Conservation (phyloP, 2,329 filamentous ascomycete genomes). For the Hawksworthiomyces lignivorus region DNA sequence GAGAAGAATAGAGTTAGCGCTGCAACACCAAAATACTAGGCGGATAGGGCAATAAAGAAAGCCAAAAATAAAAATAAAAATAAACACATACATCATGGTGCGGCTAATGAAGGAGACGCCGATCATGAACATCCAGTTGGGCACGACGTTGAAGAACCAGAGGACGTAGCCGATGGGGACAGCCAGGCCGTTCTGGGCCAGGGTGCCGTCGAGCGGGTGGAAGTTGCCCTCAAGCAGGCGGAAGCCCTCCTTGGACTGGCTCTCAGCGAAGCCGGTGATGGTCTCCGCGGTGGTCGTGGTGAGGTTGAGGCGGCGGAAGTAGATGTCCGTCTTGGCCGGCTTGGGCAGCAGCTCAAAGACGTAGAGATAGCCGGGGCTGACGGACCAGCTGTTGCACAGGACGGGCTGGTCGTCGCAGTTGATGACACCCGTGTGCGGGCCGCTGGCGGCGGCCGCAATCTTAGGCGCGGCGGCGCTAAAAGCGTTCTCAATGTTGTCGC, state of each 20-base stretch:
- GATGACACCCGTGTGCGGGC: slow-evolving; percentile 60
- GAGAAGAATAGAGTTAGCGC: no score
- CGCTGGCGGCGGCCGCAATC: slow-evolving; percentile 51
- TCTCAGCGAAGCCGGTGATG: slow-evolving; percentile 51
- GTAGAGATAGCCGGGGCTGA: slow-evolving; percentile 57
- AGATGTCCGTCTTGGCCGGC: slow-evolving; percentile 56
- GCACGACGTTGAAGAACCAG: slow-evolving; percentile 58
- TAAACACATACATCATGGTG: slow-evolving; percentile 68
- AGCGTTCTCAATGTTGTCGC: slow-evolving; percentile 54
- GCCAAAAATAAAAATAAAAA: no score
- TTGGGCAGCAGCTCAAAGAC: slow-evolving; percentile 59
- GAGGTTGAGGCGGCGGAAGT: slow-evolving; percentile 59
- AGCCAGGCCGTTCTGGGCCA: slow-evolving; percentile 54
- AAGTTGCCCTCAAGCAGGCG: slow-evolving; percentile 53
- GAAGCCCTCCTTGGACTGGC: slow-evolving; percentile 34
- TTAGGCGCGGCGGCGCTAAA: slow-evolving; percentile 59
- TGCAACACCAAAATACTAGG: no score
- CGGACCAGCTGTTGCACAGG: slow-evolving; percentile 68
- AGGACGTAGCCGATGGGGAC: slow-evolving; percentile 60
- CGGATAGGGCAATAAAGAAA: no score
- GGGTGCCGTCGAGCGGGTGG: slow-evolving; percentile 66
- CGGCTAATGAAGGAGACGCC: slow-evolving; percentile 65
- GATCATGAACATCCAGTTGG: slow-evolving; percentile 75
- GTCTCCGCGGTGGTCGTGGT: slow-evolving; percentile 59
- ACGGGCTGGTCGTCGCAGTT: slow-evolving; percentile 69